Evolutionary conservation across 2,329 filamentous ascomycete genomes (phyloP).

Genomic region (Fusarium cicatricum): DNA sequence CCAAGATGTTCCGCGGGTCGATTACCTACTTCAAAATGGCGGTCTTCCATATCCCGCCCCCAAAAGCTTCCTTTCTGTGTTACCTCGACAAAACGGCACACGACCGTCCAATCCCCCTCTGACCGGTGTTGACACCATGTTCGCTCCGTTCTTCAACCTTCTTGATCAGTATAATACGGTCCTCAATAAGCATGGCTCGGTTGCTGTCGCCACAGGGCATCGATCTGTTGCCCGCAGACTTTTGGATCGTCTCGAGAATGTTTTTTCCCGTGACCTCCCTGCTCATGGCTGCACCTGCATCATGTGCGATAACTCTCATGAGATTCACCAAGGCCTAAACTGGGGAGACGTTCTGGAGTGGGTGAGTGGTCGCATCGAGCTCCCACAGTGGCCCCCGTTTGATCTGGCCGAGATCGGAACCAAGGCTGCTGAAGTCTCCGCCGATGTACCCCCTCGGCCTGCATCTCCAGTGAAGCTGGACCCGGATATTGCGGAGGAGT

Average conservation of each 20-base stretch:
- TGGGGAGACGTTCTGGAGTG: constrained; percentile 97
- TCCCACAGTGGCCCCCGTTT: constrained; percentile 91
- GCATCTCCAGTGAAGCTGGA: constrained; percentile 78
- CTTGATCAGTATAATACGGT: constrained; percentile 88
- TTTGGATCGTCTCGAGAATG: constrained; percentile 89
- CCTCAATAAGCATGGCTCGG: constrained; percentile 81
- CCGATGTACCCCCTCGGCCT: constrained; percentile 66
- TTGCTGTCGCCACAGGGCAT: constrained; percentile 95
- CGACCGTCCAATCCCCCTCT: constrained; percentile 71
- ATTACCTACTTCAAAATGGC: constrained; percentile 91
- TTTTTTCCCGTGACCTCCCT: constrained; percentile 92
- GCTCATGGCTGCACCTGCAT: constrained; percentile 85
- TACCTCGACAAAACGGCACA: constrained; percentile 64
- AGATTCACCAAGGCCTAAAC: constrained; percentile 77
- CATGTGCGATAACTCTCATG: constrained; percentile 74
- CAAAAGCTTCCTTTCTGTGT: constrained; percentile 74
- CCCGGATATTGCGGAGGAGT: constrained; percentile 93
- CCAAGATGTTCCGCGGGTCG: constrained; percentile 80
- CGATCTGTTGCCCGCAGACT: constrained; percentile 90
- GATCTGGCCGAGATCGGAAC: constrained; percentile 70
- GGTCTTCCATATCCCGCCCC: constrained; percentile 77
- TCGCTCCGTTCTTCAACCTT: constrained; percentile 82
- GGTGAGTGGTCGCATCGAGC: constrained; percentile 85
- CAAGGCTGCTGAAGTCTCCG: constrained; percentile 68
- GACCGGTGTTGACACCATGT: constrained; percentile 75